Evolutionary conservation across 371 early-diverging fungal species (phyloP), one percentile per base, ranked within the genome.

Genomic region (Mucor velutinosus): DNA sequence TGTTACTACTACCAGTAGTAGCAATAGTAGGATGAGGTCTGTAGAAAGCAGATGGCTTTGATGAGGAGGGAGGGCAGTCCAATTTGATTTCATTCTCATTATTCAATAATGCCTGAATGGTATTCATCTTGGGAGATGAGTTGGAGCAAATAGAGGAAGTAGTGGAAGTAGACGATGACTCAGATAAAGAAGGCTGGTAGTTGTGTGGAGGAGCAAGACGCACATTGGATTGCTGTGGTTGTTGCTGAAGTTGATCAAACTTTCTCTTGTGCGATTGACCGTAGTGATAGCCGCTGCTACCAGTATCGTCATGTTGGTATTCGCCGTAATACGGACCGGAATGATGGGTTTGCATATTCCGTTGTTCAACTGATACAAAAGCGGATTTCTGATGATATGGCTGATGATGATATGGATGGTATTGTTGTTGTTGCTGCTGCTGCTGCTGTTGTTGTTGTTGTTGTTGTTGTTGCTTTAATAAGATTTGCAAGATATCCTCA

Each of bases 401-500:
- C 32, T 43, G 62, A 17, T 47, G 41, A 41, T 47, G 47, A 23
- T 47, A 47, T 47, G n/a, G 47, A 21, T 47, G 47, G 11, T 47
- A 11, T 47, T 21, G 45, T 6, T 56, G 55, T 47, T 67, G 58
- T 41, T 58, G 29, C 4, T 32, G 21, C 30, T 62, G 51, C 39
- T 58, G 17, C 14, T 39, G 62, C 5, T 37, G 56, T 35, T 56
- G 55, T 41, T 32, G 21, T 25, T 53, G 55, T 30, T 55, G 58
- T 15, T 29, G 43, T 17, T 43, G 29, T 32, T 60, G 56, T 60
- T 60, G 55, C 25, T 69, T 41, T 49, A 80, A 32, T 39, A 82
- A 66, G 3, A 78, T 66, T 37, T 74, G 73, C 33, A 82, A 62
- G 21, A 79, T 76, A 30, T 76, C 75, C 60, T 82, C 82, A 62